Evolutionary conservation across 2,329 filamentous ascomycete species (phyloP).

Genomic region (Colletotrichum sp.): DNA sequence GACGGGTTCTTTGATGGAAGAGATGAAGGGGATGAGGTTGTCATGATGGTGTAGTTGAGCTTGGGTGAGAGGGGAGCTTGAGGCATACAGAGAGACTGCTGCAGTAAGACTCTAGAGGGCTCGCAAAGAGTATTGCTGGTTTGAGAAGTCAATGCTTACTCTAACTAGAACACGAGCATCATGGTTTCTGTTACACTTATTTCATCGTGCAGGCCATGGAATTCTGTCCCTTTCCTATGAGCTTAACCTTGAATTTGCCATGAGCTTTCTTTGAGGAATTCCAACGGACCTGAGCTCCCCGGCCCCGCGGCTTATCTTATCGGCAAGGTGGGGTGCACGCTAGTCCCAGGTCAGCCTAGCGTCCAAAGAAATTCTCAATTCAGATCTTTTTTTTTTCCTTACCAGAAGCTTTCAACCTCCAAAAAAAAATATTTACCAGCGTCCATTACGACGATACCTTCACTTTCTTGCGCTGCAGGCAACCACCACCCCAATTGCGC

Average conservation of each 20-base stretch:
- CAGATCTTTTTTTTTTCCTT: constrained; percentile 16
- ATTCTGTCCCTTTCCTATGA: neutral
- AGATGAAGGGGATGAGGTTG: neutral
- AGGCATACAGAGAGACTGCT: neutral
- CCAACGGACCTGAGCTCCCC: neutral
- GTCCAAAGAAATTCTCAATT: constrained; percentile 20
- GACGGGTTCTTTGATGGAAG: neutral
- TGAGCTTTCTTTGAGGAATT: neutral
- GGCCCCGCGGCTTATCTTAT: constrained; percentile 22
- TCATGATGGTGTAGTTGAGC: neutral
- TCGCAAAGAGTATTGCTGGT: neutral
- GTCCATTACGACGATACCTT: constrained; percentile 13
- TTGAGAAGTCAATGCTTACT: neutral
- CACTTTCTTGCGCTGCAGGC: neutral
- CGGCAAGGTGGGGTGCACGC: neutral
- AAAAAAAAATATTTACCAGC: constrained; percentile 15
- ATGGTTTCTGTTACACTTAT: neutral
- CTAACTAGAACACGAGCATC: neutral
- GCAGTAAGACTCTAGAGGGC: neutral
- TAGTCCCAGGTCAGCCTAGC: neutral
- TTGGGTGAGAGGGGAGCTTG: neutral
- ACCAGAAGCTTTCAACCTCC: neutral
- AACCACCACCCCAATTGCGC: neutral
- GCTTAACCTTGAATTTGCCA: neutral
- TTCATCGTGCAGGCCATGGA: neutral